Base-by-base conservation (phyloP, 805 yeast genomes). In the Pichia nakasei region DNA sequence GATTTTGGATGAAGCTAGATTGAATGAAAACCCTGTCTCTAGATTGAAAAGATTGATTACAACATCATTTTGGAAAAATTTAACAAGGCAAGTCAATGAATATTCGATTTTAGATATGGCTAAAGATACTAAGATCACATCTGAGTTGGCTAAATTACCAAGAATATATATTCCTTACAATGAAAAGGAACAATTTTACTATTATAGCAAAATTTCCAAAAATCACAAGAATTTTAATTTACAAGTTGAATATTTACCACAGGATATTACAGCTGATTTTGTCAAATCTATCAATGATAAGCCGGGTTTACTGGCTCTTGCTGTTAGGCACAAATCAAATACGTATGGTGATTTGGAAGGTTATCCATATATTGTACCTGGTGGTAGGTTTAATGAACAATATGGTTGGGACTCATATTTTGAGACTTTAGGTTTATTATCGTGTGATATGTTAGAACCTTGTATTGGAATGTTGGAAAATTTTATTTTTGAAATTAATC, bases 351-450 rank as follows among this genome's bases (percentile, higher is more conserved):
- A 60, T 44, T 47, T 59, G 35, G 68, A 73, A 34, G 86, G 88
- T 19, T 79, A 74, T 55, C 96, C 95, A 0, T 91, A 91, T 61
- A 84, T 86, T 17, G 97, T 91, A 21, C 98, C 98, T 1, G 98
- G 98, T 17, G 97, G 98, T 20, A 70, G 98, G 50, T 91, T 91
- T 65, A 93, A 93, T 65, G 98, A 91, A 65, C 73, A 88, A 46
- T 91, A 93, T 57, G 98, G 97, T 15, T 91, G 98, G 98, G 98
- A 91, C 61, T 87, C 96, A 2, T 91, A 93, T 58, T 85, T 93
- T 82, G 88, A 82, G 58, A 76, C 93, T 0, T 63, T 88, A 21
- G 98, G 97, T 1, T 69, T 93, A 35, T 60, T 93, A 22, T 72
- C 75, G 22, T 83, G 84, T 56, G 75, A 73, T 35, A 71, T 78